phyloP scores from a whole-genome alignment of 139 green algal genomes.

The Chlorella sp. region DNA sequence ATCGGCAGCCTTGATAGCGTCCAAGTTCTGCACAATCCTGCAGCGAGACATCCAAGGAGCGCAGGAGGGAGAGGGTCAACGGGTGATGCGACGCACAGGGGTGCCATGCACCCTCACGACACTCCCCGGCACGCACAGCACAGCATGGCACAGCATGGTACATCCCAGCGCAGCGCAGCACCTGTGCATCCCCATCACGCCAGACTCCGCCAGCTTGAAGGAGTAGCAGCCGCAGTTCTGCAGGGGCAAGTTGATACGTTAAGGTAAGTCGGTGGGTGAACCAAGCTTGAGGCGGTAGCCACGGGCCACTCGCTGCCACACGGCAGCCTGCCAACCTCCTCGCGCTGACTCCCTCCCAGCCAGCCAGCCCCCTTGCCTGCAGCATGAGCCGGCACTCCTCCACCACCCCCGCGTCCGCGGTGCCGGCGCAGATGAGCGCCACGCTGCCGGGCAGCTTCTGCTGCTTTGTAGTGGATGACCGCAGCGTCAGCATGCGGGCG shows the following conservation, averaged over 20 bases:
- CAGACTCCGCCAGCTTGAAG: constrained; percentile 66
- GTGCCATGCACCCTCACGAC: background rate
- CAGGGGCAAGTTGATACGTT: too few species aligned
- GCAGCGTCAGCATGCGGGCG: constrained; percentile 43
- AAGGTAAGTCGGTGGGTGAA: too few species aligned
- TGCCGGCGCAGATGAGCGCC: constrained; percentile 73
- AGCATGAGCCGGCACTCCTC: constrained; percentile 78
- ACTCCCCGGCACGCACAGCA: background rate
- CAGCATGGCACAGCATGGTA: background rate
- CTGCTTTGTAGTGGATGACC: constrained; percentile 40
- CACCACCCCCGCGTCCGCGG: constrained; percentile 59
- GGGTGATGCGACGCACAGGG: constrained; percentile 3
- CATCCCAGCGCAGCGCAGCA: too few species aligned
- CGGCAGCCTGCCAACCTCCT: too few species aligned
- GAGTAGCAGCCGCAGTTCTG: constrained; percentile 64
- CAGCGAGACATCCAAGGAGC: background rate
- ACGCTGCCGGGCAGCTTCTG: constrained; percentile 74
- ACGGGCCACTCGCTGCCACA: too few species aligned
- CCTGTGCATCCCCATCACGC: constrained; percentile 70
- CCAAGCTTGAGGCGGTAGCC: too few species aligned
- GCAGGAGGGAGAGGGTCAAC: background rate
- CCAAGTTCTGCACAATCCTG: constrained; percentile 41
- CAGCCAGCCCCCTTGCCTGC: too few species aligned
- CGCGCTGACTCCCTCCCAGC: too few species aligned
- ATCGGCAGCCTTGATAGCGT: constrained; percentile 67